Evolutionary conservation across 2,329 filamentous ascomycete genomes (phyloP).

Genomic region (Sclerotinia glacialis): DNA sequence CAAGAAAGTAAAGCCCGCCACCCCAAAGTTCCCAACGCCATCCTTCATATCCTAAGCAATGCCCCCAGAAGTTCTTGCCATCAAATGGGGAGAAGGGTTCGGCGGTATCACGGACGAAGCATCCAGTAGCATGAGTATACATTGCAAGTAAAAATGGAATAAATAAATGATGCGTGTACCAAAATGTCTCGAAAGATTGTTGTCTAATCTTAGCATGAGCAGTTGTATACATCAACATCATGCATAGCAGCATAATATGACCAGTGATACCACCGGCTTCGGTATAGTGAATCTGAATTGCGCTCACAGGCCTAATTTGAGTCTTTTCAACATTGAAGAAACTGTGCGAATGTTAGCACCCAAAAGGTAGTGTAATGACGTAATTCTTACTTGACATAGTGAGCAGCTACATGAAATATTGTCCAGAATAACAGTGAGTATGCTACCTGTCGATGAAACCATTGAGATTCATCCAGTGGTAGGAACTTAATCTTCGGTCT

Average conservation of each 20-base stretch:
- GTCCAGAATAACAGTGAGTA: conserved; percentile 86
- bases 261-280: conserved; percentile 90
- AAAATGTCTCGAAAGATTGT: conserved; percentile 97
- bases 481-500: conserved; percentile 84
- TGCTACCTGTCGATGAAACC: conserved; percentile 94
- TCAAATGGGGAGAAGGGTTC: conserved; percentile 79
- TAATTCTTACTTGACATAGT: conserved; percentile 83
- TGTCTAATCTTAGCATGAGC: conserved; percentile 91
- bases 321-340: conserved; percentile 92
- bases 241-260: conserved; percentile 97
- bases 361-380: background rate
- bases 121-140: conserved; percentile 93
- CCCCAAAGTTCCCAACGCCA: conserved; percentile 96
- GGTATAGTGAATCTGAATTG: conserved; percentile 87
- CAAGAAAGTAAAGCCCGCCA: conserved; percentile 79
- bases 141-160: conserved; percentile 90
- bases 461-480: conserved; percentile 93
- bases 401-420: conserved; percentile 69
- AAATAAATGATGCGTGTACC: conserved; percentile 99
- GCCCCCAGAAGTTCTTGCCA: conserved; percentile 76
- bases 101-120: conserved; percentile 85
- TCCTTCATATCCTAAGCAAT: conserved; percentile 92
- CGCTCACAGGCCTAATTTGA: conserved; percentile 76
- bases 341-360: conserved; percentile 45
- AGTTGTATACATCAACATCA: conserved; percentile 97